phyloP scores from a whole-genome alignment of 257 asterid genomes.

The Lavandula angustifolia region DNA sequence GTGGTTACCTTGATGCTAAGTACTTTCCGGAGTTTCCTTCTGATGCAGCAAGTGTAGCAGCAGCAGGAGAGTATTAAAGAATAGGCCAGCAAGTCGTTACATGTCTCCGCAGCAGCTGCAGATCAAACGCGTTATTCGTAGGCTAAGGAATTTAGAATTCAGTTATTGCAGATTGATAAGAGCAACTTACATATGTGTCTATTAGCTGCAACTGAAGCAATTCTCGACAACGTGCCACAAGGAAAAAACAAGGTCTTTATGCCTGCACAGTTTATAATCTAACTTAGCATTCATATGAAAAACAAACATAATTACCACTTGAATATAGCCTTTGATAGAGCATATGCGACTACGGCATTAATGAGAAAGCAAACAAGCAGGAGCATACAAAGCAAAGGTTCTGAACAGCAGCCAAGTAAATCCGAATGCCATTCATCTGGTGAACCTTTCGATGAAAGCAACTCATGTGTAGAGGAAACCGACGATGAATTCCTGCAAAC shows the following conservation, averaged over 20 bases:
- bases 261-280: slow-evolving; percentile 52
- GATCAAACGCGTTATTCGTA: slow-evolving; percentile 30
- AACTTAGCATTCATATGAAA: slow-evolving; percentile 8
- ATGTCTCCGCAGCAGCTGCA: slow-evolving; percentile 83
- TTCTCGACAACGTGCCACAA: slow-evolving; percentile 77
- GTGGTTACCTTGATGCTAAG: slow-evolving; percentile 65
- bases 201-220: slow-evolving; percentile 69
- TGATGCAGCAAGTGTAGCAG: slow-evolving; percentile 91
- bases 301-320: not conserved
- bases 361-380: slow-evolving; percentile 21
- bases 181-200: slow-evolving; percentile 73
- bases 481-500: slow-evolving; percentile 66
- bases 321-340: not conserved
- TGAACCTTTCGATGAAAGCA: slow-evolving; percentile 60
- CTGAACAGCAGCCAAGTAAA: slow-evolving; percentile 89
- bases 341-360: not conserved
- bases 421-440: slow-evolving; percentile 79
- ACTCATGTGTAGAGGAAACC: slow-evolving; percentile 61
- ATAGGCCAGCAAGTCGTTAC: slow-evolving; percentile 89
- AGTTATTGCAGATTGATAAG: slow-evolving; percentile 10
- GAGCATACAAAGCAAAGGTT: slow-evolving; percentile 82
- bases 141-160: slow-evolving; percentile 2
- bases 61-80: slow-evolving; percentile 85
- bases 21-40: slow-evolving; percentile 66
- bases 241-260: slow-evolving; percentile 71